Percentiles rank a stretch among this genome's conserved stretches.
Evolutionary conservation across 2,329 filamentous ascomycete species (phyloP).

Genomic region (Chrysosporium queenslandicum): DNA sequence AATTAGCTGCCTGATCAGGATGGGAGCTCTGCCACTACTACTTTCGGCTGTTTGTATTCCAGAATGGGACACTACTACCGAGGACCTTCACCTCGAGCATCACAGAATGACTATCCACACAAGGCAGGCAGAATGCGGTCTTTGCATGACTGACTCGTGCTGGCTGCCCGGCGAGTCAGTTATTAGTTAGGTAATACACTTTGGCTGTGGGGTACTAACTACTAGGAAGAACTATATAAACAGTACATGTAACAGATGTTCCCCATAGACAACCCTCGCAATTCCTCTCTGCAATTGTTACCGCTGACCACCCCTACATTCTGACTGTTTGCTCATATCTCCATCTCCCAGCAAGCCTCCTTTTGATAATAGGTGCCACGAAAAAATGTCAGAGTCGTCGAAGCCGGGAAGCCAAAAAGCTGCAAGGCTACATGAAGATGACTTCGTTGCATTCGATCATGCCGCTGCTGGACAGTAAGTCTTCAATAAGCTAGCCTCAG

Average conservation of each 20-base stretch:
- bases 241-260: too few relatives aligned
- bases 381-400: conserved; percentile 27
- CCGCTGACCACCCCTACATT: too few relatives aligned
- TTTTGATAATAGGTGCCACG: background rate
- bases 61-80: background rate
- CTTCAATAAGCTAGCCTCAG: too few relatives aligned
- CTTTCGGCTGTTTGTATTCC: background rate
- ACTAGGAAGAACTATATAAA: too few relatives aligned
- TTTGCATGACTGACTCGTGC: background rate
- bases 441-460: conserved; percentile 38
- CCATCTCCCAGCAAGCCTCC: too few relatives aligned
- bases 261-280: too few relatives aligned
- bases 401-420: conserved; percentile 27
- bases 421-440: conserved; percentile 30
- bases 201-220: too few relatives aligned
- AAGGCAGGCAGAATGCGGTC: background rate
- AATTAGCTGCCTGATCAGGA: background rate
- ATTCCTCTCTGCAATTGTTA: background rate
- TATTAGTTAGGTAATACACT: too few relatives aligned
- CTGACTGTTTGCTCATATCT: too few relatives aligned
- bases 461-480: conserved; percentile 43
- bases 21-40: background rate
- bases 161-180: too few relatives aligned
- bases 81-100: background rate
- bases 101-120: background rate